Base-by-base conservation (phyloP, 2,329 filamentous ascomycete genomes). In the Cytospora paraplurivora region DNA sequence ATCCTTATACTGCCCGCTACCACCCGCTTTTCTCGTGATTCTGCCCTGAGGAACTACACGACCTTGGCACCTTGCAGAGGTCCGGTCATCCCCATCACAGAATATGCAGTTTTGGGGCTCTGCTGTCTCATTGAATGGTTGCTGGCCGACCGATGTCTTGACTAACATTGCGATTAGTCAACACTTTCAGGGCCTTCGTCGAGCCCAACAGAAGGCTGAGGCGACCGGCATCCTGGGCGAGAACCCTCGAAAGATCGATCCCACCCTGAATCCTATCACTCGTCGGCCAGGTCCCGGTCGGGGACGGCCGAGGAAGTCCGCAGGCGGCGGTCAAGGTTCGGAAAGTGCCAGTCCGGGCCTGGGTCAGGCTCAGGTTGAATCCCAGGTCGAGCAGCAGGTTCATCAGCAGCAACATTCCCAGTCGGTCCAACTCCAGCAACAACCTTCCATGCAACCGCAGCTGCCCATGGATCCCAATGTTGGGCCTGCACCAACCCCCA, bases 181-280 rank as follows among this genome's bases (percentile, higher is more conserved):
- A 77, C 85, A 87, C 69, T 87, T 87, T 63, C 85, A 87, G 69
- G 83, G 84, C 34, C 78, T 87, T 19, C 78, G 84, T 33, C 76
- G 84, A 50, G 79, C 82, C 27, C 82, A 85, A 69, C 80, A 82
- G 68, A 86, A 85, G 69, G 71, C 76, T 19, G 83, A 85, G 19
- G 60, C 74, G 6, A 77, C 75, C 64, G 75, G 77, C 10, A 62
- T 71, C 27, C 53, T 66, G 33, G 64, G 69, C 11, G 77, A 80
- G 21, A 75, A 66, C 50, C 67, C 76, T 27, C 73, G 76, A 50
- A 79, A 75, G 63, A 49, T 75, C 61, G 84, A 87, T 68, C 84
- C 84, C 10, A 81, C 80, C 0, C 59, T 76, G 67, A 86, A 87
- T 63, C 85, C 85, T 57, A 86, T 87, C 68, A 86, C 83, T n/a